Evolutionary conservation across 2,329 filamentous ascomycete genomes (phyloP).

Genomic region (Pseudogymnoascus sp.): DNA sequence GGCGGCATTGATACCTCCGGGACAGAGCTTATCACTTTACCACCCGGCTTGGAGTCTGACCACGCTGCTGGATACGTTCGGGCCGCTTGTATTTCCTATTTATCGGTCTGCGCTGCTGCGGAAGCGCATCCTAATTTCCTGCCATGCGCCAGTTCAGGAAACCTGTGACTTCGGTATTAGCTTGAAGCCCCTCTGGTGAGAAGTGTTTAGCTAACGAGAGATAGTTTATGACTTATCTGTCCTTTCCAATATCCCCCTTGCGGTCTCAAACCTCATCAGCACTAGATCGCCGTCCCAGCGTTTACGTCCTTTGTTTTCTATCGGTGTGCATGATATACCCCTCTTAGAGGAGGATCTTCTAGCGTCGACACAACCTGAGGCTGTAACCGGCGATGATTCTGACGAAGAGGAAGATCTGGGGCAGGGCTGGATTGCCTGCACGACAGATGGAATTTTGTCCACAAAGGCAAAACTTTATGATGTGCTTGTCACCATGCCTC

Average conservation of each 20-base stretch:
- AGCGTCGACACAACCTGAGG: slow-evolving; percentile 30
- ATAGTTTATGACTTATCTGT: slow-evolving; percentile 94
- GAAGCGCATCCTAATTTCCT: slow-evolving; percentile 81
- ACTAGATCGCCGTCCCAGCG: slow-evolving; percentile 55
- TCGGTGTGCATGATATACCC: slow-evolving; percentile 89
- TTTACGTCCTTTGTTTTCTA: slow-evolving; percentile 78
- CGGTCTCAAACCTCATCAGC: slow-evolving; percentile 64
- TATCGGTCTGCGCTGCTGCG: slow-evolving; percentile 80
- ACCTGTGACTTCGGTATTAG: slow-evolving; percentile 79
- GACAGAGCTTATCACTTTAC: slow-evolving; percentile 64
- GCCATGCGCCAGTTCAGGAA: slow-evolving; percentile 76
- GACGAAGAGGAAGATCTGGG: slow-evolving; percentile 40
- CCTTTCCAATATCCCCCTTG: slow-evolving; percentile 77
- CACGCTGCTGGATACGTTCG: slow-evolving; percentile 72
- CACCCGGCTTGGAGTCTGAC: slow-evolving; percentile 84
- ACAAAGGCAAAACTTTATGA: slow-evolving; percentile 87
- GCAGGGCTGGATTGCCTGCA: slow-evolving; percentile 85
- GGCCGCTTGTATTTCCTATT: slow-evolving; percentile 85
- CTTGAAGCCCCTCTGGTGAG: background rate
- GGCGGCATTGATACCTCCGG: slow-evolving; percentile 49
- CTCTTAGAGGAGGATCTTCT: slow-evolving; percentile 60
- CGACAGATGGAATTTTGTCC: slow-evolving; percentile 85
- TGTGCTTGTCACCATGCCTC: slow-evolving; percentile 76
- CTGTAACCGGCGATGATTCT: slow-evolving; percentile 25
- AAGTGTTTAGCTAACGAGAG: slow-evolving; percentile 12